Evolutionary conservation across 495 filamentous ascomycete genomes (phyloP), one percentile per base, ranked within the genome.

Genomic region (Penicillium taxi): DNA sequence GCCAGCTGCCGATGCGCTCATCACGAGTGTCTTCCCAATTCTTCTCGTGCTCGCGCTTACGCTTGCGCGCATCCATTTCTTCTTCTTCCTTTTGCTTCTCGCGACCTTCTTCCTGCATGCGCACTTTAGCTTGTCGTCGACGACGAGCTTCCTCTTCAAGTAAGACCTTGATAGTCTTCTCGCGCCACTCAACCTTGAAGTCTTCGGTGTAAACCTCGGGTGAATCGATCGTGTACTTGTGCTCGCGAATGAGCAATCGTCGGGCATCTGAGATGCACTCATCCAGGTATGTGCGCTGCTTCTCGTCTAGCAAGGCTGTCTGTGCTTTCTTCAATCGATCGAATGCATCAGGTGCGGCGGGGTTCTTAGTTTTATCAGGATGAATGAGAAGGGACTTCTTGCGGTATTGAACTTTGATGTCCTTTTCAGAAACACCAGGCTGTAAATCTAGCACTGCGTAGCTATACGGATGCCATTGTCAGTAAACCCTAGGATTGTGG

Each of bases 301-400:
- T 94, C 65, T 95, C 90, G 60, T 99, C 93, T 68, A 94, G 80
- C 6, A 99, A 77, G 42, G 82, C 76, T 1, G 77, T 83, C 50
- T 96, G 85, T 7, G 91, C 91, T 59, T 96, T 94, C 57, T 94
- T 94, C 4, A 99, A 77, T 2, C 87, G 80, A 64, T 99, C 91
- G 58, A 99, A 99, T 45, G 91, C 93, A 50, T 96, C 89, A 1
- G 91, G 90, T 6, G 91, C 91, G 19, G 69, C 72, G 1, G 86
- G 84, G 58, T 99, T 96, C 47, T 77, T 78, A 34, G 93, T 96
- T 64, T 96, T 96, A 66, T 99, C 91, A 8, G 91, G 91, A 67
- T 99, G 91, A 68, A 99, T 96, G 5, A 99, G 77, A 21, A 99
- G 80, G 11, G 91, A 99, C 58, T 94, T 96, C 50, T 82, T 87